Conservation (phyloP, 805 yeast species). For the Schizosaccharomyces osmophilus region DNA sequence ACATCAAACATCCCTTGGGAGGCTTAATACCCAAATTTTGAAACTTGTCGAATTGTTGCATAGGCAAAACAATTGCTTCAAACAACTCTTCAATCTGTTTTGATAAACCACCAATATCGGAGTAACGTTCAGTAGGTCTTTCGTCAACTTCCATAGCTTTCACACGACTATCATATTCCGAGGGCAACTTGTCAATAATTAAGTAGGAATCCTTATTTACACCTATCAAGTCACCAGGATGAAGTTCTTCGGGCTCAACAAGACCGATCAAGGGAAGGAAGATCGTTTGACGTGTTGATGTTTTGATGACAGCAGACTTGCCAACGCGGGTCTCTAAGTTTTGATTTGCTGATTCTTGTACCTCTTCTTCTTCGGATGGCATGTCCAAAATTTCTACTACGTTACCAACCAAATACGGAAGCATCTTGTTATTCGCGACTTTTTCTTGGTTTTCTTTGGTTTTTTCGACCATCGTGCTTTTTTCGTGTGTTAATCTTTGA, state of each 20-base stretch:
- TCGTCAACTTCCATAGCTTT: constrained; percentile 99
- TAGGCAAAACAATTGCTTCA: constrained; percentile 93
- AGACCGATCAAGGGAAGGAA: constrained; percentile 87
- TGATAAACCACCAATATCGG: constrained; percentile 94
- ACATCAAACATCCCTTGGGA: constrained; percentile 94
- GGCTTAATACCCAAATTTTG: constrained; percentile 85
- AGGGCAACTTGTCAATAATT: constrained; percentile 79
- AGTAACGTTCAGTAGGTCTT: constrained; percentile 89
- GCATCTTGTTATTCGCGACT: constrained; percentile 79
- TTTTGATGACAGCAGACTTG: constrained; percentile 92
- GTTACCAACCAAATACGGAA: constrained; percentile 89
- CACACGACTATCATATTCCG: constrained; percentile 91
- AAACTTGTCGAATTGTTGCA: constrained; percentile 95
- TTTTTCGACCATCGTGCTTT: constrained; percentile 73
- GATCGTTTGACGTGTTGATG: constrained; percentile 92
- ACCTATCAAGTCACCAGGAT: constrained; percentile 95
- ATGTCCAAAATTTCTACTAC: constrained; percentile 84
- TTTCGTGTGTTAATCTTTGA: constrained; percentile 76
- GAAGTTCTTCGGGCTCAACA: constrained; percentile 72
- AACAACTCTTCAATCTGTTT: constrained; percentile 95
- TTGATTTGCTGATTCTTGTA: constrained; percentile 81
- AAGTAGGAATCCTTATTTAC: constrained; percentile 91
- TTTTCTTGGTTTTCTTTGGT: constrained; percentile 91
- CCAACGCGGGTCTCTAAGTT: constrained; percentile 80
- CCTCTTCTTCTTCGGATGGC: constrained; percentile 50